Conservation (phyloP, 2,329 filamentous ascomycete genomes). For the Pyricularia sp. region DNA sequence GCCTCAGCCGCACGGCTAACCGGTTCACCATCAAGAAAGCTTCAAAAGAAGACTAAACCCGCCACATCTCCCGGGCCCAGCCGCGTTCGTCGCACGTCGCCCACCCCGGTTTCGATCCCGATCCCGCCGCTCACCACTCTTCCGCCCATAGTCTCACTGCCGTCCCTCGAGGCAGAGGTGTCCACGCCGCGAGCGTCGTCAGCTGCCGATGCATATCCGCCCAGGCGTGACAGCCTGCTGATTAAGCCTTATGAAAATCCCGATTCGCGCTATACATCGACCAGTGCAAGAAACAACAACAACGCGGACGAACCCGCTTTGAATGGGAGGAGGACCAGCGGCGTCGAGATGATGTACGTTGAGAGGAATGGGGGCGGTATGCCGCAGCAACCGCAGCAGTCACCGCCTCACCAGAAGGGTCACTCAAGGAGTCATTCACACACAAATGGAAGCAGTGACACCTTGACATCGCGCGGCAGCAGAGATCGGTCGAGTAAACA, state of each 20-base stretch:
- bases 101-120: constrained; percentile 9
- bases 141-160: constrained; percentile 30
- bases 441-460: constrained; percentile 34
- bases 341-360: constrained; percentile 19
- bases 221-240: constrained; percentile 1
- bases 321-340: constrained; percentile 3
- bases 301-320: not conserved
- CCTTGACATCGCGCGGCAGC: constrained; percentile 23
- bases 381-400: not conserved
- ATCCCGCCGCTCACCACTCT: constrained; percentile 25
- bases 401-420: constrained; percentile 15
- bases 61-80: constrained; percentile 10
- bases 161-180: constrained; percentile 28
- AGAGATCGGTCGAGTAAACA: constrained; percentile 27
- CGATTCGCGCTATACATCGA: not conserved
- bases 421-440: constrained; percentile 38
- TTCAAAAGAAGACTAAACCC: constrained; percentile 25
- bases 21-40: constrained; percentile 19
- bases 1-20: constrained; percentile 9
- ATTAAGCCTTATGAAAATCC: not conserved
- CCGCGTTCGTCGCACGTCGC: constrained; percentile 13
- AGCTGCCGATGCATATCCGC: constrained; percentile 5
- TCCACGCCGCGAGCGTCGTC: constrained; percentile 7
- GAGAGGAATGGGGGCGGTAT: constrained; percentile 19
- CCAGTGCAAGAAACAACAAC: not conserved